phyloP scores from a whole-genome alignment of 2,329 filamentous ascomycete species.

The Aspergillus ruber region DNA sequence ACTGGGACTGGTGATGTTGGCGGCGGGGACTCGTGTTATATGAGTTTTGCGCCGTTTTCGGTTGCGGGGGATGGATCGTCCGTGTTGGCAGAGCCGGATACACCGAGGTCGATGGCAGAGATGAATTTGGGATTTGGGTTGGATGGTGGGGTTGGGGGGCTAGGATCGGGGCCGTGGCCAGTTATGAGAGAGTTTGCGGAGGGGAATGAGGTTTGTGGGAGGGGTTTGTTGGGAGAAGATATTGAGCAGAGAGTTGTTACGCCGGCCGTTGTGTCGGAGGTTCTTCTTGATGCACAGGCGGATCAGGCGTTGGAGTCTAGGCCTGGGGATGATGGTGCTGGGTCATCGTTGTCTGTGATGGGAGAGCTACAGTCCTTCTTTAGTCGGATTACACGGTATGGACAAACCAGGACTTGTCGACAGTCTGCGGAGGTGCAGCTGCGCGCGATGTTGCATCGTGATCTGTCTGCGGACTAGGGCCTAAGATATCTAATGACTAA shows the following conservation, averaged over 20 bases:
- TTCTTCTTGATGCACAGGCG: constrained; percentile 31
- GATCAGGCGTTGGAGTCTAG: constrained; percentile 5
- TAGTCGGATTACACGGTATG: constrained; percentile 26
- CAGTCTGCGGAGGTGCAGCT: constrained; percentile 32
- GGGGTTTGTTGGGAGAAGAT: constrained; percentile 24
- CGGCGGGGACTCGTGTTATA: constrained; percentile 31
- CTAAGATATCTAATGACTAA: background rate
- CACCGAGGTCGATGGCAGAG: constrained; percentile 5
- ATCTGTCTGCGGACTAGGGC: constrained; percentile 1
- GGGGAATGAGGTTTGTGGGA: constrained; percentile 19
- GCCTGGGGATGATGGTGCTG: background rate
- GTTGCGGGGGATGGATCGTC: constrained; percentile 10
- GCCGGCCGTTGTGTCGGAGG: constrained; percentile 34
- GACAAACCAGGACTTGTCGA: constrained; percentile 14
- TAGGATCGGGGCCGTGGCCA: background rate
- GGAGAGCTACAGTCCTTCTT: constrained; percentile 30
- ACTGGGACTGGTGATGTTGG: constrained; percentile 23
- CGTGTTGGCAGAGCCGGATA: constrained; percentile 8
- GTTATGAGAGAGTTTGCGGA: constrained; percentile 23
- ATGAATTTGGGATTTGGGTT: constrained; percentile 1
- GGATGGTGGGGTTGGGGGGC: constrained; percentile 1
- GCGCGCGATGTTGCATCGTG: constrained; percentile 29
- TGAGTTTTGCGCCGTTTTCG: constrained; percentile 10
- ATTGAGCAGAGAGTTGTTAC: constrained; percentile 22
- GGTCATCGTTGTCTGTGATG: constrained; percentile 8